Evolutionary conservation across 129 eudicot species (phyloP).

Genomic region (Pseudognaphalium luteoalbum): DNA sequence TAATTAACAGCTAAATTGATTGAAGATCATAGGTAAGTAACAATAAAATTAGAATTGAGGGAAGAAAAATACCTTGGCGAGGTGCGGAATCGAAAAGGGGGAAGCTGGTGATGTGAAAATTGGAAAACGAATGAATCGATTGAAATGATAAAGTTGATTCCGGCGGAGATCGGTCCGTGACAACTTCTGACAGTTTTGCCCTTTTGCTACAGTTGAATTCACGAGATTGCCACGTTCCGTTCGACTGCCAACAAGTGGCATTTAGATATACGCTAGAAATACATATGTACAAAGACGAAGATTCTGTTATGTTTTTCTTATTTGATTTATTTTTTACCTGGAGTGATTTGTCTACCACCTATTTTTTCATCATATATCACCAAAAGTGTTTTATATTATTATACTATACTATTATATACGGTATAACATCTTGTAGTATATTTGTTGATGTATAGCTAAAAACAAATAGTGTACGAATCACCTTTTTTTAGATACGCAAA

Average conservation of each 20-base stretch:
- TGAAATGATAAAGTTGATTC: conserved; percentile 10
- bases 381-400: no score
- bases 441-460: no score
- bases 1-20: background rate
- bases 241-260: conserved; percentile 18
- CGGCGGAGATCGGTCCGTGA: conserved; percentile 37
- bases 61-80: background rate
- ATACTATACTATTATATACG: no score
- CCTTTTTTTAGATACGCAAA: no score
- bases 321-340: no score
- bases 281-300: no score
- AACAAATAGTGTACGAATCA: no score
- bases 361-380: no score
- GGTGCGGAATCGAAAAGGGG: background rate
- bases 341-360: no score
- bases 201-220: conserved; percentile 24
- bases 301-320: no score
- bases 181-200: conserved; percentile 25
- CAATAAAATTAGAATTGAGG: conserved; percentile 2
- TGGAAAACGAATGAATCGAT: background rate
- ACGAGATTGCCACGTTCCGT: conserved; percentile 23
- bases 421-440: no score
- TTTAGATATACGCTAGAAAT: background rate
- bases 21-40: background rate
- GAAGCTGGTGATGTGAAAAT: background rate